Percentiles rank a stretch among this genome's conserved stretches.
Evolutionary conservation across 2,329 filamentous ascomycete genomes (phyloP).

Genomic region (Colletotrichum sp.): DNA sequence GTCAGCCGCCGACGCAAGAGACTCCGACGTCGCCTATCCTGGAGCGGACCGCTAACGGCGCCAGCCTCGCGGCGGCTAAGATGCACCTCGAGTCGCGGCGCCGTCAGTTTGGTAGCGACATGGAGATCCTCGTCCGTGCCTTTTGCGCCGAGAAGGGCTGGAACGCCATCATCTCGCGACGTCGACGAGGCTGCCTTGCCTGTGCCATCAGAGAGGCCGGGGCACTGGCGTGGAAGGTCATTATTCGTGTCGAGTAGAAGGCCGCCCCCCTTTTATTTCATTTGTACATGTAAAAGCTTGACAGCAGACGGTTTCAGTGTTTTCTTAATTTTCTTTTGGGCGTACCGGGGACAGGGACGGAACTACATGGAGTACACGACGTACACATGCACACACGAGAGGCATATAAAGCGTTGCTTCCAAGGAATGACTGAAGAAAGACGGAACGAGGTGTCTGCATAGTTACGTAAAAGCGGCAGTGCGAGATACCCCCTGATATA

Average conservation of each 20-base stretch:
- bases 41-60: constrained; percentile 38
- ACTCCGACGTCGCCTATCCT: constrained; percentile 55
- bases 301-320: background rate
- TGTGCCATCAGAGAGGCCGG: constrained; percentile 79
- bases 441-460: constrained; percentile 1
- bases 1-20: constrained; percentile 45
- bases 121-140: constrained; percentile 74
- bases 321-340: background rate
- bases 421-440: background rate
- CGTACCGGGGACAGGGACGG: background rate
- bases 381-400: background rate
- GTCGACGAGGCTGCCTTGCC: constrained; percentile 71
- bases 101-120: constrained; percentile 65
- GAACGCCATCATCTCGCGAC: constrained; percentile 74
- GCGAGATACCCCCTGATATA: constrained; percentile 16
- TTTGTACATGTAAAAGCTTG: background rate
- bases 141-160: constrained; percentile 77
- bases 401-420: constrained; percentile 16
- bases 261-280: background rate
- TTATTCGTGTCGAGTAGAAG: constrained; percentile 61
- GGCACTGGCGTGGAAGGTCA: constrained; percentile 71
- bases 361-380: background rate
- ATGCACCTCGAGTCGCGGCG: constrained; percentile 63
- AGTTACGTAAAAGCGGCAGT: background rate
- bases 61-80: constrained; percentile 49